Evolutionary conservation across 768 basidiomycete species (phyloP), one percentile per base, ranked within the genome.

Genomic region (Rhizopogon vesiculosus): DNA sequence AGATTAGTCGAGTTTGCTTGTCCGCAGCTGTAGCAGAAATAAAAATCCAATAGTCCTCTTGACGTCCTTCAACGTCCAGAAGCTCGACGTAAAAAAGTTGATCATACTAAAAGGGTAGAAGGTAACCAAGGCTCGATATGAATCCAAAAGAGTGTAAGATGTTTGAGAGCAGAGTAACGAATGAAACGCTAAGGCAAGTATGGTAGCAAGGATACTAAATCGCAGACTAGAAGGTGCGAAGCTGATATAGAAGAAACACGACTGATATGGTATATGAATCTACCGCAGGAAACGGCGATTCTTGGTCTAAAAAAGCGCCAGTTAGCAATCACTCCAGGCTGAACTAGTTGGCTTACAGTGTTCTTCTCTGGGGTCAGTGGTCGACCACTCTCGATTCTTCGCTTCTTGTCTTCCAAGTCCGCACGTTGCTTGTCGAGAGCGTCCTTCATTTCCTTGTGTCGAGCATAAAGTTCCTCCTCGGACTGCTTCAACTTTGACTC

Each of bases 381-480:
- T 67, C 96, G 83, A 46, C 96, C 96, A 61, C 85, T 89, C 77
- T 98, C 95, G 72, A 98, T 84, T 67, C 87, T 86, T 77, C 91
- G 82, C 85, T 96, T 97, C 86, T 97, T 98, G 69, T 98, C 97
- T 76, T 99, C 97, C 61, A 99, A 81, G 66, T 99, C 97, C 56
- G 76, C 63, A 61, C 96, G 85, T 72, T 98, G 97, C 77, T 96
- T 97, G 77, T 98, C 97, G 63, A 98, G 77, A 16, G 96, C 90
- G 63, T 99, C 97, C 78, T 98, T 99, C 97, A 99, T 98, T 73
- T 99, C 97, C 72, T 93, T 89, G 80, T 99, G 97, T 57, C 96
- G 87, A 56, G 95, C 90, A 69, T 99, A 99, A 16, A 99, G 83
- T 77, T 98, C 97, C 76, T 98, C 97, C 75, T 99, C 97, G 52